Evolutionary conservation across 345 rosid species (phyloP).

Genomic region (Pelargonium nanum): DNA sequence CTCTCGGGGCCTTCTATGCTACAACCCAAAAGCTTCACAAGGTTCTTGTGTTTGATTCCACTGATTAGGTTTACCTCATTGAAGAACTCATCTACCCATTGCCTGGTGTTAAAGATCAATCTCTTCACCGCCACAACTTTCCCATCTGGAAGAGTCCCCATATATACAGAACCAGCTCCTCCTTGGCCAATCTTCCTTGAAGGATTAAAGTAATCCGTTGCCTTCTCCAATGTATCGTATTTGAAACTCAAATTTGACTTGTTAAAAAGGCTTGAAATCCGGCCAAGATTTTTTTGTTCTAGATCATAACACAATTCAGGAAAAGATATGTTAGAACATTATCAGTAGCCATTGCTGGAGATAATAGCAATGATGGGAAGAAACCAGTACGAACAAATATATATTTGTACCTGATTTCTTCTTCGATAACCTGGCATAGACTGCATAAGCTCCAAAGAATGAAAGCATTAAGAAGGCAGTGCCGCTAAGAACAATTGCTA

Average conservation of each 20-base stretch:
- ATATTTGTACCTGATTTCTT: background rate
- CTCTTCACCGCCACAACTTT: constrained; percentile 39
- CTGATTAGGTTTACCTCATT: constrained; percentile 48
- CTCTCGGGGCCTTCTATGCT: constrained; percentile 63
- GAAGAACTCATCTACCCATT: constrained; percentile 52
- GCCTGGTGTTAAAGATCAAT: constrained; percentile 39
- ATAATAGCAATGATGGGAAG: background rate
- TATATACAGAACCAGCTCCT: constrained; percentile 40
- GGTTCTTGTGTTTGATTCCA: constrained; percentile 42
- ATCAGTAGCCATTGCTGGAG: background rate
- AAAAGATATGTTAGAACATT: background rate
- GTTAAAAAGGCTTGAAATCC: constrained; percentile 13
- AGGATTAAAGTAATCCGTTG: constrained; percentile 31
- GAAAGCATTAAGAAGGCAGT: background rate
- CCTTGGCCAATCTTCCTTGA: constrained; percentile 45
- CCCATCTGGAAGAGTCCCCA: constrained; percentile 33
- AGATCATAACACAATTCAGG: constrained; percentile 1
- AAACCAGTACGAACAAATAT: background rate
- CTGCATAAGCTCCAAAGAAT: constrained; percentile 2
- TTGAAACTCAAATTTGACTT: constrained; percentile 24
- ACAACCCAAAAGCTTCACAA: constrained; percentile 43
- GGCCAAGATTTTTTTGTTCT: constrained; percentile 22
- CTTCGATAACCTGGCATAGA: background rate
- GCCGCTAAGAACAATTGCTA: background rate
- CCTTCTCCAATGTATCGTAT: constrained; percentile 45